A percentile compares a stretch with the other conserved stretches of the same genome.
phyloP scores from a whole-genome alignment of 2,329 filamentous ascomycete species.

The Fusarium coicis region DNA sequence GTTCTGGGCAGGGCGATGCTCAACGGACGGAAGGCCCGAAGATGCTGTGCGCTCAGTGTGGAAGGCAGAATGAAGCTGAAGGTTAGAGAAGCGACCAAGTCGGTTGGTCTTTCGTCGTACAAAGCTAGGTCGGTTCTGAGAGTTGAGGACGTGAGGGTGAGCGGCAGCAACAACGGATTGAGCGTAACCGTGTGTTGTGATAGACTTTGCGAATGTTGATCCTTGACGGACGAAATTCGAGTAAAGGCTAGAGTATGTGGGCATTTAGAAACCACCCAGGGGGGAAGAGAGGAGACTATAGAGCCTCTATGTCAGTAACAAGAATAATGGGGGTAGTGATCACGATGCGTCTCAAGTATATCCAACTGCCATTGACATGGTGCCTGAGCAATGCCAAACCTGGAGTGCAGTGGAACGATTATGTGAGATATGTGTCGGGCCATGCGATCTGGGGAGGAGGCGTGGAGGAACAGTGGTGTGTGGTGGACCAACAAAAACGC shows the following conservation, averaged over 20 bases:
- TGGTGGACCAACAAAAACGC: constrained; percentile 30
- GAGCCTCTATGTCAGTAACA: constrained; percentile 41
- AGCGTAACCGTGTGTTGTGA: constrained; percentile 97
- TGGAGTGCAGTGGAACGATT: constrained; percentile 42
- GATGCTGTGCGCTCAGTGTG: constrained; percentile 67
- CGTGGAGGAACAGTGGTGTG: constrained; percentile 35
- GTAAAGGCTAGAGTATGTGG: constrained; percentile 74
- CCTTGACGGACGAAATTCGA: constrained; percentile 94
- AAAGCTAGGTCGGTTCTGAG: constrained; percentile 73
- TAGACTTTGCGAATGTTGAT: constrained; percentile 85
- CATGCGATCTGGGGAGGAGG: constrained; percentile 41
- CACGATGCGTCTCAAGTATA: constrained; percentile 13
- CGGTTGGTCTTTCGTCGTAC: constrained; percentile 66
- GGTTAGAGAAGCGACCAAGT: constrained; percentile 63
- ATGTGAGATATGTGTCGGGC: constrained; percentile 44
- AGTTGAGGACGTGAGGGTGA: constrained; percentile 81
- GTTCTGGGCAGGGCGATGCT: constrained; percentile 64
- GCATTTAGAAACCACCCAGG: constrained; percentile 88
- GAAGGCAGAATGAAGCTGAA: constrained; percentile 81
- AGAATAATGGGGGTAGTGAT: neutral
- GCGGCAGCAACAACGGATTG: constrained; percentile 97
- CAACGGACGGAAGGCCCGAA: constrained; percentile 55
- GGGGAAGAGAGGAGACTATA: constrained; percentile 65
- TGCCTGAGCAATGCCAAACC: constrained; percentile 39
- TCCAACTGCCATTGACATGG: neutral